A percentile compares a stretch with the other conserved stretches of the same genome.
phyloP scores from a whole-genome alignment of 768 basidiomycete species.

The Lepiota brunneoincarnata region DNA sequence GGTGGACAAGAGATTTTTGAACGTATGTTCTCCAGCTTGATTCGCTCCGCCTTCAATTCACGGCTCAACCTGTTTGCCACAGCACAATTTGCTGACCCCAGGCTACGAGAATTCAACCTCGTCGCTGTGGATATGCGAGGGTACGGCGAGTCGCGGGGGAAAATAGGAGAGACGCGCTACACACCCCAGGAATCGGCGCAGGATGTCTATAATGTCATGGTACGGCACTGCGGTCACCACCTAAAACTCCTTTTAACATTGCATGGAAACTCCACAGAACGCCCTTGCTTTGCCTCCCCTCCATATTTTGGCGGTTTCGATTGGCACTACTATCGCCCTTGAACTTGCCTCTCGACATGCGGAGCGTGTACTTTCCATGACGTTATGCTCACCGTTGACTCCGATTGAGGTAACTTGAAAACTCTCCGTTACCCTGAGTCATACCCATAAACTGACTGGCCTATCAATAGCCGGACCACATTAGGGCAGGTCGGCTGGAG shows the following conservation, averaged over 20 bases:
- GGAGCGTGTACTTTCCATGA: conserved; percentile 28
- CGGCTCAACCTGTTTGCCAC: not conserved
- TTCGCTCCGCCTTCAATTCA: not conserved
- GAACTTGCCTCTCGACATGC: conserved; percentile 31
- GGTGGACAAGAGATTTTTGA: conserved; percentile 30
- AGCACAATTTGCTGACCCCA: conserved; percentile 35
- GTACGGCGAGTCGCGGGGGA: conserved; percentile 28
- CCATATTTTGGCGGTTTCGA: conserved; percentile 35
- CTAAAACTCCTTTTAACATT: not conserved
- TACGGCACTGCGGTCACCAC: conserved; percentile 13
- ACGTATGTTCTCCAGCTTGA: conserved; percentile 21
- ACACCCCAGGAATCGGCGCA: conserved; percentile 27
- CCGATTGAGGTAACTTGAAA: conserved; percentile 26
- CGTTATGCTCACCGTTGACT: conserved; percentile 33
- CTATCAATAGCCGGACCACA: conserved; percentile 23
- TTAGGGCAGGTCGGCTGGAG: conserved; percentile 25
- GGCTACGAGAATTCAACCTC: conserved; percentile 35
- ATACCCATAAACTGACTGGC: not conserved
- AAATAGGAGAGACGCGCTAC: conserved; percentile 21
- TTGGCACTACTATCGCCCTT: conserved; percentile 30
- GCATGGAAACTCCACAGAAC: conserved; percentile 18
- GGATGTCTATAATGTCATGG: conserved; percentile 31
- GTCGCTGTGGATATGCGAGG: conserved; percentile 32
- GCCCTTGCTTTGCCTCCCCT: conserved; percentile 29
- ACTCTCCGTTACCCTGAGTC: not conserved